Percentiles rank a stretch among this genome's conserved stretches.
Conservation (phyloP, 352 stramenopile species). For the Globisporangium irregulare region DNA sequence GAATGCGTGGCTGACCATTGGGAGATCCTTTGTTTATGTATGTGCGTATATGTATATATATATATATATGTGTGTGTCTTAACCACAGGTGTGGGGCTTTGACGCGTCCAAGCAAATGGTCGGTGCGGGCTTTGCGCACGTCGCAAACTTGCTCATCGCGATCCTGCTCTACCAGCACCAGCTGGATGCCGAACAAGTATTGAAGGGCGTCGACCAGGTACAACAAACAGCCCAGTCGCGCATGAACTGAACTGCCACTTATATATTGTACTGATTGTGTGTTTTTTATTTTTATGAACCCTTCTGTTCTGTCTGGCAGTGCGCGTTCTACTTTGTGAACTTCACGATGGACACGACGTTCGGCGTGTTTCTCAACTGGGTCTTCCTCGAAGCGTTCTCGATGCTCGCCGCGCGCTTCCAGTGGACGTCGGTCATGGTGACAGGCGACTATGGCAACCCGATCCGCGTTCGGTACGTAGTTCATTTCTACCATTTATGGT, state of each 20-base stretch:
- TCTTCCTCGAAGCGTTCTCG: constrained; percentile 61
- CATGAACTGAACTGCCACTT: no score
- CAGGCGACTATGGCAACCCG: constrained; percentile 80
- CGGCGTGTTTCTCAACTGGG: constrained; percentile 82
- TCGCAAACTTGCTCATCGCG: constrained; percentile 84
- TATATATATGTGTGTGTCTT: constrained; percentile 1
- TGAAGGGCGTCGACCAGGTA: constrained; percentile 55
- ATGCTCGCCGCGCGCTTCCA: constrained; percentile 48
- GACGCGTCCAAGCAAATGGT: constrained; percentile 87
- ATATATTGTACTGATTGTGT: neutral
- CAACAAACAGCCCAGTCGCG: neutral
- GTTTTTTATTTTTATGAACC: neutral
- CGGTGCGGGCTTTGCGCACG: constrained; percentile 77
- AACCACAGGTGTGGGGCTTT: constrained; percentile 70
- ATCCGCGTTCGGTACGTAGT: constrained; percentile 36
- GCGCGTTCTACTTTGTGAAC: constrained; percentile 88
- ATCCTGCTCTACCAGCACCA: constrained; percentile 71
- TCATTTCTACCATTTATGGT: neutral
- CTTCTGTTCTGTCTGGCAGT: constrained; percentile 27
- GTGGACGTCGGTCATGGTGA: constrained; percentile 58
- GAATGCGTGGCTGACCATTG: neutral
- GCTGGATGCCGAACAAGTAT: constrained; percentile 16
- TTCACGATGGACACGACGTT: constrained; percentile 86
- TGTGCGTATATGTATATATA: neutral
- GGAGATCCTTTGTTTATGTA: neutral